Evolutionary conservation across 495 filamentous ascomycete genomes (phyloP), one percentile per base, ranked within the genome.

Genomic region (Haplographium delicatum): DNA sequence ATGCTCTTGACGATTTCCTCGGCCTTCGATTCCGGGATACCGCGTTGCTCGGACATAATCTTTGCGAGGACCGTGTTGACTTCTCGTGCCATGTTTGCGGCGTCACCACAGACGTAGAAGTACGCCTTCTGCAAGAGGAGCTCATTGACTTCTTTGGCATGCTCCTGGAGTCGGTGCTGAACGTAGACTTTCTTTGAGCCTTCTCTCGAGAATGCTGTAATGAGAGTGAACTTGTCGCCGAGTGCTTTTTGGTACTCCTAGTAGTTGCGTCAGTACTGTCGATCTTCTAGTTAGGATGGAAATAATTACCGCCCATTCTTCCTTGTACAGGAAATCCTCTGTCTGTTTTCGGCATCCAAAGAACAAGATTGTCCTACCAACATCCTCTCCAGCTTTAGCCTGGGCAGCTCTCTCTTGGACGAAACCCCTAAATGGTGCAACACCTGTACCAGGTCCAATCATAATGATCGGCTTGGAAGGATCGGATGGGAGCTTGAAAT

Each of bases 41-140:
- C 85, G 27, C 93, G 78, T 69, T 95, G 78, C 58, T 86, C 77
- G 23, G 89, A 74, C 59, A 97, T 81, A 60, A 97, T 95, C 65
- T 91, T 82, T 26, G 73, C 84, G 18, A 99, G 75, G 5, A 88
- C 77, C 28, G 82, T 72, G 70, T 91, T 97, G 68, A 99, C 93
- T 63, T 97, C 93, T 37, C 94, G 81, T 31, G 93, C 93, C 93
- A 99, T 99, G 72, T 96, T 91, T 41, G 94, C 88, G 5, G 93
- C 93, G 60, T 99, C 93, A 70, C 93, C 93, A 62, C 93, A 99
- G 27, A 99, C 93, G 64, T 99, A 99, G 72, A 99, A 89, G 68
- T 91, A 96, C 13, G 86, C 91, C 65, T 96, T 88, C 57, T 83
- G 68, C 62, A 86, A 73, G 9, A 99, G 74, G 2, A 99, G 81